Evolutionary conservation across 768 basidiomycete genomes (phyloP), one percentile per base, ranked within the genome.

Genomic region (Xanthoconium stramineum): DNA sequence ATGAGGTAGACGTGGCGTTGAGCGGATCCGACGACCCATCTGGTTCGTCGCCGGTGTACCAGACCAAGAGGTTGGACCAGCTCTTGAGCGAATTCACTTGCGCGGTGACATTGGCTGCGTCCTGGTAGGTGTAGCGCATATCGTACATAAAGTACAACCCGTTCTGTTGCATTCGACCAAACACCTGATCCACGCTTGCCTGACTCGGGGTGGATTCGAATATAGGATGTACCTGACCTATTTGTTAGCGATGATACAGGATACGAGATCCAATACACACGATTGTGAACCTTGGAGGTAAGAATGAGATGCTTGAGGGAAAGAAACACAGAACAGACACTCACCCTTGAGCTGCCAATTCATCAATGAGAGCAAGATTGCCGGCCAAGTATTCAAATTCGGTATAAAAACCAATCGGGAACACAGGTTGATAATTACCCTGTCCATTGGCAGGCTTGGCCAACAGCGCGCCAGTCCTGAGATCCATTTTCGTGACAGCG

Each of bases 111-210:
- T 79, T 76, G 24, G 79, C 76, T 12, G 72, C 61, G 62, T 90
- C 82, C 76, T 78, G 80, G 73, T 90, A 91, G 1, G 76, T 77
- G 80, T 70, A 76, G 58, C 89, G 80, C 89, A 92, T 89, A 66
- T 91, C 88, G 61, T 90, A 92, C 82, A 91, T 89, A 45, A 91
- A 75, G 63, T 86, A 91, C 46, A 69, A 17, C 0, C 80, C 80
- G 0, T 83, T 80, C 56, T 85, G 79, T 64, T 86, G 81, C 82
- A 89, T 86, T 36, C 78, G 75, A 63, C 87, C 79, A n/a, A 90
- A 68, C 15, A 89, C 82, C 24, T 75, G 63, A 7, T 59, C 50
- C 35, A 66, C 32, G 32, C 48, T 83, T 74, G 2, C 84, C 70
- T 6, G 75, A 79, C 78, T 33, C 79, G 64, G 85, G 78, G 62